Evolutionary conservation across 768 basidiomycete genomes (phyloP).

Genomic region (Kwoniella newhampshirensis): DNA sequence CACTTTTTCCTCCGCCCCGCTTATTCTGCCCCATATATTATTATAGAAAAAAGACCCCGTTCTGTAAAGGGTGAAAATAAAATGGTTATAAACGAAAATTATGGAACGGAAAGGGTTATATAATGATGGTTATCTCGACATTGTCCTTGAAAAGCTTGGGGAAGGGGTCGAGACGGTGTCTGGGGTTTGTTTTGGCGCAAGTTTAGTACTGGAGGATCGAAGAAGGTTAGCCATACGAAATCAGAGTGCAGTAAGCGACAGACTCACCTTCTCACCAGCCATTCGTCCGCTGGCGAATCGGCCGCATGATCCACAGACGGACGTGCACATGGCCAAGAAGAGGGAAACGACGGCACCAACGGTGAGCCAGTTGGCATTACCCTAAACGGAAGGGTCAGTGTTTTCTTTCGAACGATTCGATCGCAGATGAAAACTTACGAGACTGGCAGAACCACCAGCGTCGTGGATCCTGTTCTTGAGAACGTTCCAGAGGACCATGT

Average conservation of each 20-base stretch:
- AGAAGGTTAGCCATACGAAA: neutral
- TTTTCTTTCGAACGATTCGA: neutral
- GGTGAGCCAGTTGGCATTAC: slow-evolving; percentile 80
- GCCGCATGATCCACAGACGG: slow-evolving; percentile 67
- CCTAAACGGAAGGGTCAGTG: slow-evolving; percentile 56
- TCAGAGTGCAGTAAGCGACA: neutral
- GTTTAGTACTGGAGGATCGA: neutral
- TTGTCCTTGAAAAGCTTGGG: too few relatives aligned
- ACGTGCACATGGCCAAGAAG: slow-evolving; percentile 65
- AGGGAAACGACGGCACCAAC: slow-evolving; percentile 71
- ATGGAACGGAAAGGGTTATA: too few relatives aligned
- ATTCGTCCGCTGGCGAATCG: slow-evolving; percentile 55
- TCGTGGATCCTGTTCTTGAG: slow-evolving; percentile 63
- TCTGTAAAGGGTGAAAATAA: too few relatives aligned
- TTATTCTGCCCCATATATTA: too few relatives aligned
- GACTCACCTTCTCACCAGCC: slow-evolving; percentile 44
- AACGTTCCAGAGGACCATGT: slow-evolving; percentile 77
- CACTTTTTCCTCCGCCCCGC: too few relatives aligned
- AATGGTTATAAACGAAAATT: too few relatives aligned
- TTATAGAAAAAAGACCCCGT: too few relatives aligned
- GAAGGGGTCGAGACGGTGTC: too few relatives aligned
- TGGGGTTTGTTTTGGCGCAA: too few relatives aligned
- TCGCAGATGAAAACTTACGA: slow-evolving; percentile 36
- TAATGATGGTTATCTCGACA: too few relatives aligned
- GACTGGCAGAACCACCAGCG: slow-evolving; percentile 39